Evolutionary conservation across 2,329 filamentous ascomycete species (phyloP).

Genomic region (Fusarium setosum): DNA sequence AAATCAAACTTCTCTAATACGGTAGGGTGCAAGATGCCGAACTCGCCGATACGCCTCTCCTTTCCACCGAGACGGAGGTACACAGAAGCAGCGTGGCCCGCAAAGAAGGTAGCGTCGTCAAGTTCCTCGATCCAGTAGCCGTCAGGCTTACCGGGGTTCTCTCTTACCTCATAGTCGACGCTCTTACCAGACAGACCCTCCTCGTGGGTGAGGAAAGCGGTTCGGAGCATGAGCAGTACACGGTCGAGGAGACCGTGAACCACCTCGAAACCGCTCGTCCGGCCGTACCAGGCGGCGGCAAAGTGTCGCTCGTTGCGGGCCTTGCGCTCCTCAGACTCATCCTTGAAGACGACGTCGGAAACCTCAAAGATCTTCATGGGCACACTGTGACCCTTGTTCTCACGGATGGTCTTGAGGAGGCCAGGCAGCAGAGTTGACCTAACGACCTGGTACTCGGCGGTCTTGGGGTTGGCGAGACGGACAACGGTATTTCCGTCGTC

Average conservation of each 20-base stretch:
- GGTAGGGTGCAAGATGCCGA: constrained; percentile 92
- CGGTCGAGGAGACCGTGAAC: constrained; percentile 95
- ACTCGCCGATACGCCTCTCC: constrained; percentile 82
- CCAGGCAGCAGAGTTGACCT: constrained; percentile 88
- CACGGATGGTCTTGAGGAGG: constrained; percentile 90
- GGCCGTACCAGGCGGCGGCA: constrained; percentile 95
- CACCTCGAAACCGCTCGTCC: constrained; percentile 92
- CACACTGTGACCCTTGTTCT: constrained; percentile 89
- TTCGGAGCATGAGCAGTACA: constrained; percentile 90
- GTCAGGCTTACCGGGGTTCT: constrained; percentile 68
- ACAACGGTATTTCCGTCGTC: constrained; percentile 88
- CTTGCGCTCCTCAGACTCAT: constrained; percentile 82
- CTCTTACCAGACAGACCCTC: constrained; percentile 70
- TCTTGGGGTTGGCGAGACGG: constrained; percentile 91
- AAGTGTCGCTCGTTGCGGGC: constrained; percentile 95
- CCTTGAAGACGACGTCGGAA: constrained; percentile 92
- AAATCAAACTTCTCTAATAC: constrained; percentile 95
- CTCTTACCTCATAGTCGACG: constrained; percentile 63
- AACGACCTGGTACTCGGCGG: constrained; percentile 91
- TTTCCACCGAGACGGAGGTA: constrained; percentile 81
- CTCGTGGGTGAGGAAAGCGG: constrained; percentile 81
- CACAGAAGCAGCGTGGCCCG: constrained; percentile 88
- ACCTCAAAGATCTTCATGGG: constrained; percentile 95
- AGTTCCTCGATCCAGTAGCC: constrained; percentile 97
- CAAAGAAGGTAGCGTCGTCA: constrained; percentile 91